Percentiles rank a stretch among this genome's conserved stretches.
Conservation (phyloP, 169 alveolate genomes). For the Cryptosporidium sp. region DNA sequence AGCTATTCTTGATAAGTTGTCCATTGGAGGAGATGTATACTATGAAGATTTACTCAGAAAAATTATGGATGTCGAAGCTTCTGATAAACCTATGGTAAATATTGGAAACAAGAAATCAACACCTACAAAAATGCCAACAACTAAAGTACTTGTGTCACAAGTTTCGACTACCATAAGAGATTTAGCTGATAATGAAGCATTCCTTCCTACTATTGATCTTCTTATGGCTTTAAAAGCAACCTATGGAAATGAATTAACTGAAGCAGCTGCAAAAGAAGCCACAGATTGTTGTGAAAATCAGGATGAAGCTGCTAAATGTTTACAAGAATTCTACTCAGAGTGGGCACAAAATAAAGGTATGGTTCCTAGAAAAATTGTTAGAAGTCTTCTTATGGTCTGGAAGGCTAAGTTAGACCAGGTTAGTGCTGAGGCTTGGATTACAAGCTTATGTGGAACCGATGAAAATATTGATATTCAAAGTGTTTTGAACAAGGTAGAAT, state of each 20-base stretch:
- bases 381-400: slow-evolving; percentile 73
- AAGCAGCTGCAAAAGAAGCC: slow-evolving; percentile 39
- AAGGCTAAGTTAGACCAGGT: slow-evolving; percentile 66
- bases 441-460: slow-evolving; percentile 70
- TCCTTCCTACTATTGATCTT: slow-evolving; percentile 63
- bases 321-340: slow-evolving; percentile 35
- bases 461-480: slow-evolving; percentile 46
- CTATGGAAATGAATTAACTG: slow-evolving; percentile 51
- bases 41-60: slow-evolving; percentile 48
- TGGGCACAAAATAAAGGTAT: slow-evolving; percentile 69
- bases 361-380: slow-evolving; percentile 58
- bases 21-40: slow-evolving; percentile 22
- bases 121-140: slow-evolving; percentile 4
- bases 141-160: slow-evolving; percentile 41
- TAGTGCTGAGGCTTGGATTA: slow-evolving; percentile 73
- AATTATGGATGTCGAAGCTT: slow-evolving; percentile 38
- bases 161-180: slow-evolving; percentile 59
- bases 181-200: slow-evolving; percentile 51
- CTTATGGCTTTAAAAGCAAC: slow-evolving; percentile 55
- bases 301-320: slow-evolving; percentile 52
- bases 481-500: slow-evolving; percentile 35
- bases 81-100: slow-evolving; percentile 52
- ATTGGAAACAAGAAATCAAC: slow-evolving; percentile 15
- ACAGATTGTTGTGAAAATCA: slow-evolving; percentile 47
- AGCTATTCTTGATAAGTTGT: slow-evolving; percentile 32